Conservation (phyloP, 148 eudicot genomes). For the Vaccinium darrowii region DNA sequence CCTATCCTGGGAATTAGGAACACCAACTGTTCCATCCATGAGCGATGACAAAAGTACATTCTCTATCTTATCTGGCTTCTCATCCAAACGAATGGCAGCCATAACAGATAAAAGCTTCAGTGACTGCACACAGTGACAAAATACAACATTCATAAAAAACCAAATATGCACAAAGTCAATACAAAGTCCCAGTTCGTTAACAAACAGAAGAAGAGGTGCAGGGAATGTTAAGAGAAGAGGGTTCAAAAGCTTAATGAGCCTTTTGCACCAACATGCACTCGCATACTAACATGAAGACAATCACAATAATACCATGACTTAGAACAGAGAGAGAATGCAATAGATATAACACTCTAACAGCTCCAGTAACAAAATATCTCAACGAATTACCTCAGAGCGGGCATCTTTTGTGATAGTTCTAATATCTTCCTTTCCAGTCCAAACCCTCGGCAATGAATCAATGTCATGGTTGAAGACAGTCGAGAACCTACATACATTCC, state of each 20-base stretch:
- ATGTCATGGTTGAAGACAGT: constrained; percentile 44
- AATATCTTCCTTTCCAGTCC: constrained; percentile 58
- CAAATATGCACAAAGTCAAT: background rate
- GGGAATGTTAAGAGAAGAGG: background rate
- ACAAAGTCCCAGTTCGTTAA: too few relatives aligned
- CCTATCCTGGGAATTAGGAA: constrained; percentile 10
- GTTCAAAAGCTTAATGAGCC: background rate
- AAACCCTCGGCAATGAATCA: constrained; percentile 51
- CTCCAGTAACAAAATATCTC: background rate
- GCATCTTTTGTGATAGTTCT: constrained; percentile 41
- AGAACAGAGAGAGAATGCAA: background rate
- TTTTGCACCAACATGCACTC: background rate
- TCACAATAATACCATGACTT: background rate
- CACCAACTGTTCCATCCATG: constrained; percentile 25
- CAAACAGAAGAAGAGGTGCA: background rate
- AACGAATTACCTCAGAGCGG: constrained; percentile 32
- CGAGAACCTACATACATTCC: constrained; percentile 30
- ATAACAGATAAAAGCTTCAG: constrained; percentile 42
- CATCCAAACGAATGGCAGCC: constrained; percentile 51
- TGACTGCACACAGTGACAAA: constrained; percentile 28
- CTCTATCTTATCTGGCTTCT: constrained; percentile 36
- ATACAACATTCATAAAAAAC: background rate
- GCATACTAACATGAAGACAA: background rate
- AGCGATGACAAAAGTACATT: constrained; percentile 28
- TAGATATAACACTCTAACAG: background rate